Conservation (phyloP, 2,329 filamentous ascomycete species). For the Fusarium proliferatum region DNA sequence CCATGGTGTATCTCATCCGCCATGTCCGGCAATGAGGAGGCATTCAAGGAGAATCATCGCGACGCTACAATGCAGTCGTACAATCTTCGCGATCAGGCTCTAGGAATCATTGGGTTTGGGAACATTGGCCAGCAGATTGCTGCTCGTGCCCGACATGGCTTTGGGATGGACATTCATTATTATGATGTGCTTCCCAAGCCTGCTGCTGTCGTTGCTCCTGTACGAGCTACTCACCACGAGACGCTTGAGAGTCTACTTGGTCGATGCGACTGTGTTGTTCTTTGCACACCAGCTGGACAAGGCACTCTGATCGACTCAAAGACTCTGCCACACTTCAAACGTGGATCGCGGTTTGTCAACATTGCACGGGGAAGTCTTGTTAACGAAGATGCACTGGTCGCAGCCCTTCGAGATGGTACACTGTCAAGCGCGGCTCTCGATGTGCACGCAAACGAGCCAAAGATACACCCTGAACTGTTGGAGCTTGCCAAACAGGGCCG, state of each 20-base stretch:
- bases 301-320: constrained; percentile 60
- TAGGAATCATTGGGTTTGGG: constrained; percentile 77
- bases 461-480: constrained; percentile 59
- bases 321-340: constrained; percentile 63
- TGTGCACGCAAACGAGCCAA: constrained; percentile 71
- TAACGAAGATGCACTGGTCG: constrained; percentile 71
- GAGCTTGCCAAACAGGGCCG: constrained; percentile 54
- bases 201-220: constrained; percentile 53
- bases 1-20: constrained; percentile 72
- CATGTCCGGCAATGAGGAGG: constrained; percentile 47
- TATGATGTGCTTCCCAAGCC: constrained; percentile 67
- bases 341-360: constrained; percentile 70
- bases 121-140: constrained; percentile 73
- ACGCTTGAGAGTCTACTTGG: constrained; percentile 64
- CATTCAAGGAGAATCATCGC: constrained; percentile 69
- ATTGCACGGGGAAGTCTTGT: constrained; percentile 73
- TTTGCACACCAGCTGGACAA: constrained; percentile 66
- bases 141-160: constrained; percentile 60
- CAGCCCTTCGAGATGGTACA: constrained; percentile 64
- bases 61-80: constrained; percentile 68
- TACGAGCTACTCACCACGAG: constrained; percentile 61
- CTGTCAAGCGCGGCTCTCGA: constrained; percentile 69
- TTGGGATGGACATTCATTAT: constrained; percentile 76
- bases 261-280: constrained; percentile 68
- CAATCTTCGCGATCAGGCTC: constrained; percentile 69